Evolutionary conservation across 257 asterid species (phyloP).

Genomic region (Plectranthus barbatus): DNA sequence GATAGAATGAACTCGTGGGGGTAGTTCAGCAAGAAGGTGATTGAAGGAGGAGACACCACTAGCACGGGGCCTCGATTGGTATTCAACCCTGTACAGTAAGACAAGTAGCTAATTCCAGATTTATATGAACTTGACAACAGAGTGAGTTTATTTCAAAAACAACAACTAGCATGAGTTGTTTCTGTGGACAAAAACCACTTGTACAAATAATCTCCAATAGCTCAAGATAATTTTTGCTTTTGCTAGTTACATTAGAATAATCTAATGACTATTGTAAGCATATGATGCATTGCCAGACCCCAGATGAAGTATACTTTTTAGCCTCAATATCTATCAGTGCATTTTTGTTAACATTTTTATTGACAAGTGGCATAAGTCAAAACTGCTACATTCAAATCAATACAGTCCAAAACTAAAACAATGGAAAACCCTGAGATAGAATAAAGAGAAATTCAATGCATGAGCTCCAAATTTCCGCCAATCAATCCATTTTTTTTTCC

Average conservation of each 20-base stretch:
- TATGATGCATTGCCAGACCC: background rate
- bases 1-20: constrained; percentile 96
- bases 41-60: constrained; percentile 86
- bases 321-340: background rate
- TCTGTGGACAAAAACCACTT: constrained; percentile 4
- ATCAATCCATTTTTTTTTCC: no score
- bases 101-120: background rate
- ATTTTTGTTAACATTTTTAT: background rate
- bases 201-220: no score
- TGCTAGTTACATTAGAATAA: background rate
- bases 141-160: no score
- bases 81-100: constrained; percentile 59
- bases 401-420: background rate
- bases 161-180: background rate
- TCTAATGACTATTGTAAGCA: background rate
- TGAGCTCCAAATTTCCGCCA: no score
- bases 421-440: background rate
- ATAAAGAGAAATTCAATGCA: no score
- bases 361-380: background rate
- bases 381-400: background rate
- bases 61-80: constrained; percentile 55
- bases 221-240: background rate
- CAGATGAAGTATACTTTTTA: background rate
- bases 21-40: constrained; percentile 84
- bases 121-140: background rate